A percentile compares a stretch with the other conserved stretches of the same genome.
phyloP scores from a whole-genome alignment of 768 basidiomycete genomes.

The Termitomyces sp. region DNA sequence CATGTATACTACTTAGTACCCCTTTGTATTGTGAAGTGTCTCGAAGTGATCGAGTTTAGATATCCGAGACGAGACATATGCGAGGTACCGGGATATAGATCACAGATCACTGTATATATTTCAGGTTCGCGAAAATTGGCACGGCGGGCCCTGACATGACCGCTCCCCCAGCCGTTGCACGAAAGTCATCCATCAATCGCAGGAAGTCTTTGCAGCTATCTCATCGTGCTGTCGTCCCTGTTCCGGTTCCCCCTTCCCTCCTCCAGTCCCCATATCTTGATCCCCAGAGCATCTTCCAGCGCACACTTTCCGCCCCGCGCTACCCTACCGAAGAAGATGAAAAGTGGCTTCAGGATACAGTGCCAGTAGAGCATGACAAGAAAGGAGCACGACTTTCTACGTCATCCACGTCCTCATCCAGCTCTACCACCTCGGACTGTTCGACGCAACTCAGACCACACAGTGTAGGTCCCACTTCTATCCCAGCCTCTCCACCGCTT shows the following conservation, averaged over 20 bases:
- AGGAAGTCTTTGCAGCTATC: conserved; percentile 34
- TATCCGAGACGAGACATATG: conserved; percentile 16
- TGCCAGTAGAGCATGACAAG: conserved; percentile 32
- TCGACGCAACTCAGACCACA: neutral
- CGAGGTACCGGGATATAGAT: neutral
- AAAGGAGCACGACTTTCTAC: conserved; percentile 5
- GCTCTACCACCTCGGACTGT: neutral
- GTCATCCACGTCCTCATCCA: neutral
- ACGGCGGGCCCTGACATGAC: conserved; percentile 4
- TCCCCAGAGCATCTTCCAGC: conserved; percentile 44
- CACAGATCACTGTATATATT: neutral
- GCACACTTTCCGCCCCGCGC: conserved; percentile 24
- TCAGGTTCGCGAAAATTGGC: neutral
- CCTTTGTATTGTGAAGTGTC: neutral
- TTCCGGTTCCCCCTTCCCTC: conserved; percentile 58
- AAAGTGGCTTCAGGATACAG: conserved; percentile 60
- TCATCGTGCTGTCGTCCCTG: conserved; percentile 26
- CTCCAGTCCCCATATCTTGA: conserved; percentile 49
- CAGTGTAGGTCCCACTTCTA: neutral
- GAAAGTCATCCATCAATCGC: conserved; percentile 15
- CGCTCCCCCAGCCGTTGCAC: neutral
- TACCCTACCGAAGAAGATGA: conserved; percentile 48
- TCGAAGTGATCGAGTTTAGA: conserved; percentile 5
- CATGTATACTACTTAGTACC: conserved; percentile 5
- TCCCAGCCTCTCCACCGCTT: conserved; percentile 18